Evolutionary conservation across 148 eudicot genomes (phyloP), one percentile per base, ranked within the genome.

Genomic region (Cornus kousa): DNA sequence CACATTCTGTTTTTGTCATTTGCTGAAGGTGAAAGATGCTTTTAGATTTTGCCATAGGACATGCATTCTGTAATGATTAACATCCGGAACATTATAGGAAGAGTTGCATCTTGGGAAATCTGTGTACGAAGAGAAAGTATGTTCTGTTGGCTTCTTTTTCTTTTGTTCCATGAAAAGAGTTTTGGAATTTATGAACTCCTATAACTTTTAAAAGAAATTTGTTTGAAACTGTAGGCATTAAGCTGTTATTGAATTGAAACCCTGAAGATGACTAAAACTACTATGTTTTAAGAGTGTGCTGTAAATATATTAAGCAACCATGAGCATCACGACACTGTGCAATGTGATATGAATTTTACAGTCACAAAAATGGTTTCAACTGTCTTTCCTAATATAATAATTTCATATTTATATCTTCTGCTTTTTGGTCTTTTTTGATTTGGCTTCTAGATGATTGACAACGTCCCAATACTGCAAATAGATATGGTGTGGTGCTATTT

Each of bases 401-500:
- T 62, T 71, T 71, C 67, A n/a, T 8, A 57, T 59, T 35, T 4
- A 24, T 14, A 67, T 62, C 66, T 62, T 62, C 5, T 62, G 24
- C 68, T 32, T 57, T 66, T 35, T 5, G 22, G 11, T n/a, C 72
- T 55, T 65, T 1, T 60, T 65, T 40, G 2, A 43, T 43, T 48
- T 78, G 75, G 19, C 69, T 82, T 74, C 39, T 89, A 93, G 93
- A 83, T 87, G 79, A 81, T 92, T 20, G 99, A 95, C 85, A 95
- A 95, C 80, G 92, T 92, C 39, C 80, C 99, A 4, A 91, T 95
- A 74, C 92, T 95, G 70, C 97, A 95, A 89, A 91, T 93, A 69
- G 97, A 95, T 82, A 93, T 92, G 85, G 97, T 93, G 48, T 95
- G 99, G 99, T 95, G 99, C 88, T 93, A 95, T 78, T 95, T 95